phyloP scores from a whole-genome alignment of 2,329 filamentous ascomycete genomes.

The Ascochyta pisi region DNA sequence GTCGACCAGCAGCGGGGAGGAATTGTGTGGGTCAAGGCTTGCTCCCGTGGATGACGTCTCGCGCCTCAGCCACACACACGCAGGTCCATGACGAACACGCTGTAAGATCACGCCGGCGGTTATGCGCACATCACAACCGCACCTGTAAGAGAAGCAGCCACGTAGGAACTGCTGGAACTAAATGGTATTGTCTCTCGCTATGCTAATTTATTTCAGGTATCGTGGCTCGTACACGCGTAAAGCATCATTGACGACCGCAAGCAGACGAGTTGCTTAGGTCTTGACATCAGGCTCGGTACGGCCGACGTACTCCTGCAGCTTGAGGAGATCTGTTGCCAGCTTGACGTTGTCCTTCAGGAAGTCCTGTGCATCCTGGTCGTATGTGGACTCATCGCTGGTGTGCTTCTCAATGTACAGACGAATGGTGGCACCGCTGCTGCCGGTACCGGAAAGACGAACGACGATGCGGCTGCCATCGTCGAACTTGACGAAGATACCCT shows the following conservation, averaged over 20 bases:
- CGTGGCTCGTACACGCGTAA: constrained; percentile 18
- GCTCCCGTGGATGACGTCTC: constrained; percentile 11
- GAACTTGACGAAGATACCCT: constrained; percentile 94
- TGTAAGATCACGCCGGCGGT: background rate
- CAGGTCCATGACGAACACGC: constrained; percentile 11
- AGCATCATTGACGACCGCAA: constrained; percentile 1
- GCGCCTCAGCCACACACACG: constrained; percentile 14
- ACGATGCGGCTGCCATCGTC: constrained; percentile 94
- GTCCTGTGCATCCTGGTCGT: constrained; percentile 84
- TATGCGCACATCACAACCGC: background rate
- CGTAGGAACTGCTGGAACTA: background rate
- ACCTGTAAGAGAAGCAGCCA: background rate
- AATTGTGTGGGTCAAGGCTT: constrained; percentile 10
- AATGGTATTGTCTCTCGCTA: constrained; percentile 20
- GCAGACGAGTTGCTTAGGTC: constrained; percentile 66
- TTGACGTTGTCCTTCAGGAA: constrained; percentile 91
- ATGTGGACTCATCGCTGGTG: constrained; percentile 79
- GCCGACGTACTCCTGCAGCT: constrained; percentile 92
- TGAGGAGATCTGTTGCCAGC: constrained; percentile 82
- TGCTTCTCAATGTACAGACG: constrained; percentile 97
- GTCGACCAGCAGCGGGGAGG: constrained; percentile 13
- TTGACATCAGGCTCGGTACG: constrained; percentile 94
- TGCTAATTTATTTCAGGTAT: constrained; percentile 16
- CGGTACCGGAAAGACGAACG: constrained; percentile 92
- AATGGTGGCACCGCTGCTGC: constrained; percentile 94